Evolutionary conservation across 805 yeast species (phyloP).

Genomic region (Komagataella phaffii): DNA sequence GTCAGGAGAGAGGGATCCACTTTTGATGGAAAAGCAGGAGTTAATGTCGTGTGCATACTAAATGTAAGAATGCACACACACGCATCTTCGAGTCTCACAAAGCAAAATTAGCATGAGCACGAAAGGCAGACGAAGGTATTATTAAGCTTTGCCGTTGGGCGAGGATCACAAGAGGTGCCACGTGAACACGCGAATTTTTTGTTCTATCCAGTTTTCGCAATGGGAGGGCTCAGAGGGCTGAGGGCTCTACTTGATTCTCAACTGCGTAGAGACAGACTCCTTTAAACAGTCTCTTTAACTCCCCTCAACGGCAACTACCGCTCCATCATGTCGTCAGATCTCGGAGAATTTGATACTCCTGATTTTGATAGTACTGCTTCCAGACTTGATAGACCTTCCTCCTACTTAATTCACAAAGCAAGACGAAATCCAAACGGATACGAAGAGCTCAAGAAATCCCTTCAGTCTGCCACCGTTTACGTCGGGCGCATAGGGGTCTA

Average conservation of each 20-base stretch:
- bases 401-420: slow-evolving; percentile 56
- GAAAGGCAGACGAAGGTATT: neutral
- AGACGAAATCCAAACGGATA: slow-evolving; percentile 35
- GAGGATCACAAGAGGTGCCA: neutral
- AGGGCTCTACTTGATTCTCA: no score
- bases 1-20: neutral
- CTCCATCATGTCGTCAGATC: slow-evolving; percentile 7
- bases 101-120: neutral
- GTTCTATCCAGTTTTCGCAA: neutral
- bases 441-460: slow-evolving; percentile 51
- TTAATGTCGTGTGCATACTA: neutral
- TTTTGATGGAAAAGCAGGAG: neutral
- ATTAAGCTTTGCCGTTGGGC: neutral
- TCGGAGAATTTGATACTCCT: slow-evolving; percentile 34
- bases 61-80: neutral
- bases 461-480: slow-evolving; percentile 65
- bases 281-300: no score
- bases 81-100: neutral
- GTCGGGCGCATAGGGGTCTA: slow-evolving; percentile 84
- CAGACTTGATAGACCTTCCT: slow-evolving; percentile 61
- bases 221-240: neutral
- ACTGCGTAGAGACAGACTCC: no score
- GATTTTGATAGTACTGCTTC: slow-evolving; percentile 51
- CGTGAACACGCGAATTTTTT: neutral
- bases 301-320: neutral